Conservation (phyloP, 1,284 basidiomycete genomes). For the Cryptococcus maquisensis region DNA sequence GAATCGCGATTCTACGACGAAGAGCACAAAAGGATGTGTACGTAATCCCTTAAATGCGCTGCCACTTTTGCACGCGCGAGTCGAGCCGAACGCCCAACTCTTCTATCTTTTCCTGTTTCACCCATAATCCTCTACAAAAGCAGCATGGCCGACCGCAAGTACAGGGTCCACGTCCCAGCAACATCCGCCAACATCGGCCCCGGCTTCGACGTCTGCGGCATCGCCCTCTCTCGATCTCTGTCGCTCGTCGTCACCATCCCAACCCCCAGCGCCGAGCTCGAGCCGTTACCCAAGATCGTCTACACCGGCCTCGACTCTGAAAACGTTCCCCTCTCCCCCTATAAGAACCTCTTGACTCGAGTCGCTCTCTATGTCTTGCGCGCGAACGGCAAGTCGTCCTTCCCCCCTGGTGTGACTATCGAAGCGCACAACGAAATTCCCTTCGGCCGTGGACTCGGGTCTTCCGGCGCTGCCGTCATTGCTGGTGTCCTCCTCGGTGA, state of each 20-base stretch:
- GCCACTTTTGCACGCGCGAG: neutral
- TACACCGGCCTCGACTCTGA: constrained; percentile 85
- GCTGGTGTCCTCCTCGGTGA: constrained; percentile 90
- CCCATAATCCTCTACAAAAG: neutral
- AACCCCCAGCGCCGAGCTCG: constrained; percentile 24
- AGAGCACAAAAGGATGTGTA: neutral
- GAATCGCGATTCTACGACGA: neutral
- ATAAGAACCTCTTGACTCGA: constrained; percentile 97
- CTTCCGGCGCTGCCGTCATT: constrained; percentile 95
- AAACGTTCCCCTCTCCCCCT: constrained; percentile 89
- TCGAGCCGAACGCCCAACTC: neutral
- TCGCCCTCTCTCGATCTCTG: constrained; percentile 86
- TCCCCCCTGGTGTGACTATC: constrained; percentile 69
- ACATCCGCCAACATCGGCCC: constrained; percentile 99
- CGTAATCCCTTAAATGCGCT: neutral
- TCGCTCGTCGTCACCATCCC: constrained; percentile 65
- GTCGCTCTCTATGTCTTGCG: constrained; percentile 96
- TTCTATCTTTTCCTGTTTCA: neutral
- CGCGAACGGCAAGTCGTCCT: constrained; percentile 67
- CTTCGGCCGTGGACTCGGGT: constrained; percentile 94
- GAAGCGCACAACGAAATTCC: constrained; percentile 90
- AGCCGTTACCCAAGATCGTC: constrained; percentile 61
- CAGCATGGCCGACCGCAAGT: constrained; percentile 32
- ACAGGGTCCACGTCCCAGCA: constrained; percentile 78
- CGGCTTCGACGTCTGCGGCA: constrained; percentile 96